phyloP scores from a whole-genome alignment of 176 grass and related monocot species.

The Oryza nivara region DNA sequence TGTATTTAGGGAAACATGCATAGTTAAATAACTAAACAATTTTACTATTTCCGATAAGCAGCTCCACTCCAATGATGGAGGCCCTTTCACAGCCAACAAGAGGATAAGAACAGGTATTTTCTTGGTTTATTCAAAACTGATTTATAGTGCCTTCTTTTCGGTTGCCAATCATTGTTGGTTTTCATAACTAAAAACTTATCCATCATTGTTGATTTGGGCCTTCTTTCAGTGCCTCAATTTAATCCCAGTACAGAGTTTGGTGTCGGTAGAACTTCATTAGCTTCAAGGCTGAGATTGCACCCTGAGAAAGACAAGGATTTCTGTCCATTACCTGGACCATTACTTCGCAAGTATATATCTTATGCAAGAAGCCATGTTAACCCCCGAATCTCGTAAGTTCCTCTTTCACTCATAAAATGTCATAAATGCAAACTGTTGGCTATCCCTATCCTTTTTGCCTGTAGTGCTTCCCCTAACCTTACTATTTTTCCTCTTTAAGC shows the following conservation, averaged over 20 bases:
- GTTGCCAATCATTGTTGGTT: neutral
- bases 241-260: conserved; percentile 27
- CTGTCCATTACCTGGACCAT: conserved; percentile 56
- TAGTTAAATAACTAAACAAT: conserved; percentile 25
- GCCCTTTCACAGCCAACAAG: conserved; percentile 48
- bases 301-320: conserved; percentile 76
- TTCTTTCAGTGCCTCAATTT: conserved; percentile 47
- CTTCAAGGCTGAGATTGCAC: conserved; percentile 71
- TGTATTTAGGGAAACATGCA: conserved; percentile 6
- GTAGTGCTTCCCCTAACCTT: neutral
- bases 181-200: conserved; percentile 33
- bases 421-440: conserved; percentile 9
- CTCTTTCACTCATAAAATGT: neutral
- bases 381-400: conserved; percentile 54
- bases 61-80: conserved; percentile 65
- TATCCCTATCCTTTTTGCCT: neutral
- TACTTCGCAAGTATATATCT: conserved; percentile 92
- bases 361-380: conserved; percentile 69
- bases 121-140: conserved; percentile 8
- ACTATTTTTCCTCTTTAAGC: conserved; percentile 43
- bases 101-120: conserved; percentile 61
- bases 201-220: conserved; percentile 8
- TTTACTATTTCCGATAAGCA: conserved; percentile 31
- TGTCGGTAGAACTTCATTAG: conserved; percentile 39
- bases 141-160: conserved; percentile 30